Conservation (phyloP, 1,284 basidiomycete genomes). For the Megacollybia platyphylla region DNA sequence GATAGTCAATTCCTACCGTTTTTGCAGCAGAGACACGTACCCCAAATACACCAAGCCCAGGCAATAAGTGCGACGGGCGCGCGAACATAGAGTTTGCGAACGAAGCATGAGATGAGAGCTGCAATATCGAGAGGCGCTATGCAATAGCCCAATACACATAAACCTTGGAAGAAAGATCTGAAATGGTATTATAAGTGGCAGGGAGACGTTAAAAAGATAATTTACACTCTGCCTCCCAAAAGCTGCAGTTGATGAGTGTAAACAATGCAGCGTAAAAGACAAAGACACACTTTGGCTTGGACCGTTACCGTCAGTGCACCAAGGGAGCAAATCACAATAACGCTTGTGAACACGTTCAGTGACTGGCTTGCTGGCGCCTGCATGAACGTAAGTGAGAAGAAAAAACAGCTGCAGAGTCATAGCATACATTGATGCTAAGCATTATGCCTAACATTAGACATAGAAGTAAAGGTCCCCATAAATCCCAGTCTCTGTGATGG, state of each 20-base stretch:
- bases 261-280: conserved; percentile 1
- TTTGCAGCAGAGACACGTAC: conserved; percentile 28
- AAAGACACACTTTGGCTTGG: conserved; percentile 64
- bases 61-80: conserved; percentile 74
- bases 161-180: conserved; percentile 91
- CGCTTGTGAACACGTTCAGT: conserved; percentile 82
- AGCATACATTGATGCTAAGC: conserved; percentile 74
- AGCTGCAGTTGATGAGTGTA: conserved; percentile 29
- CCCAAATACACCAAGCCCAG: conserved; percentile 95
- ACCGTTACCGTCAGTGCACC: conserved; percentile 85
- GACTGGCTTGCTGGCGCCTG: conserved; percentile 79
- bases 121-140: conserved; percentile 84
- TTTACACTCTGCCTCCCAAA: conserved; percentile 88
- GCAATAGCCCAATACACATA: conserved; percentile 88
- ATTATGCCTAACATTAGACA: conserved; percentile 79
- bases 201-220: conserved; percentile 6
- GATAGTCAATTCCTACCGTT: conserved; percentile 3
- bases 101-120: conserved; percentile 77
- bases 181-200: conserved; percentile 1
- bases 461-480: conserved; percentile 88
- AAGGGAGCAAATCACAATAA: conserved; percentile 82
- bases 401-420: not conserved
- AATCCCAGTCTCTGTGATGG: conserved; percentile 75
- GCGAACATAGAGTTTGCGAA: conserved; percentile 76
- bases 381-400: conserved; percentile 3